phyloP scores from a whole-genome alignment of 768 basidiomycete genomes.

The Hysterangium stoloniferum region DNA sequence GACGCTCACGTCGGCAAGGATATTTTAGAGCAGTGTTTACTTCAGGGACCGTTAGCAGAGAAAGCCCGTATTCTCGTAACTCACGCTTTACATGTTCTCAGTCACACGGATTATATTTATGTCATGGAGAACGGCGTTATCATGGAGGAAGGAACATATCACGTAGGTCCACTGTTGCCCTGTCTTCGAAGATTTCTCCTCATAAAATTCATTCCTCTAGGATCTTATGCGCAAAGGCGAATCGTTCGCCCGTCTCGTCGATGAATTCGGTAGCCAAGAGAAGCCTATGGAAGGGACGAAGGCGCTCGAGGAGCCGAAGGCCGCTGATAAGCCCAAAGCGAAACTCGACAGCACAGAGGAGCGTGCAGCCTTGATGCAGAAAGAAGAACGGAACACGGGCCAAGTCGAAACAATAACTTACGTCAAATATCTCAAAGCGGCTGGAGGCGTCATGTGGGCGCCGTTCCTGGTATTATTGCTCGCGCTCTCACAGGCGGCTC shows the following conservation, averaged over 20 bases:
- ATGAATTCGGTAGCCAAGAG: slow-evolving; percentile 44
- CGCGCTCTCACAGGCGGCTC: slow-evolving; percentile 39
- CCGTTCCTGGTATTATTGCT: slow-evolving; percentile 40
- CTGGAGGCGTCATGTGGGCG: slow-evolving; percentile 39
- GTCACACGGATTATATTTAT: slow-evolving; percentile 55
- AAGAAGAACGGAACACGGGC: slow-evolving; percentile 51
- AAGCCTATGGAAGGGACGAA: slow-evolving; percentile 16
- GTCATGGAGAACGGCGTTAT: slow-evolving; percentile 53
- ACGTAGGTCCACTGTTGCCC: slow-evolving; percentile 25
- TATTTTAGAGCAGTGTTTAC: slow-evolving; percentile 55
- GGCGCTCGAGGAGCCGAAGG: slow-evolving; percentile 10
- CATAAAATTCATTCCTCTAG: slow-evolving; percentile 20
- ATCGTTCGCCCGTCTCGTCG: slow-evolving; percentile 44
- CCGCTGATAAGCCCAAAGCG: slow-evolving; percentile 6
- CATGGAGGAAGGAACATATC: slow-evolving; percentile 54
- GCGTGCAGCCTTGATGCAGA: slow-evolving; percentile 39
- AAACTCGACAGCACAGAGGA: slow-evolving; percentile 25
- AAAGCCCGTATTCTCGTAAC: slow-evolving; percentile 58
- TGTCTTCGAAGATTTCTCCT: not conserved
- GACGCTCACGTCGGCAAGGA: slow-evolving; percentile 69
- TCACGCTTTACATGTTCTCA: slow-evolving; percentile 50
- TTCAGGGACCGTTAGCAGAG: slow-evolving; percentile 41
- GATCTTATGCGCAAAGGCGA: slow-evolving; percentile 36
- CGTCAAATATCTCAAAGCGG: slow-evolving; percentile 36
- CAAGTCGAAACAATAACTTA: slow-evolving; percentile 45